phyloP scores from a whole-genome alignment of 306 rosid genomes.

The Cajanus cajan region DNA sequence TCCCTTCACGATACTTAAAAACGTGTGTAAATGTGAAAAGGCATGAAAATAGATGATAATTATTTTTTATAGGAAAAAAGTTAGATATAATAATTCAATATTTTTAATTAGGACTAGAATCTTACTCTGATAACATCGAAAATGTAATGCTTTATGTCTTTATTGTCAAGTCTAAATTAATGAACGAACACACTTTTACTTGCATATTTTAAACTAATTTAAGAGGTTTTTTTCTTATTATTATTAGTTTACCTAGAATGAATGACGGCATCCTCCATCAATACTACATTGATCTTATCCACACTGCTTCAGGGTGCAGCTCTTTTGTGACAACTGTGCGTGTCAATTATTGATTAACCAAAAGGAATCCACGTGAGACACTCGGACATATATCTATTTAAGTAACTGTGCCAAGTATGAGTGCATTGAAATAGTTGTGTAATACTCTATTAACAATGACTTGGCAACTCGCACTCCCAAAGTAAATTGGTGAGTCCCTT shows the following conservation, averaged over 20 bases:
- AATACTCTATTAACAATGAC: conserved; percentile 15
- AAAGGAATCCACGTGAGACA: not conserved
- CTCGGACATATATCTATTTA: not conserved
- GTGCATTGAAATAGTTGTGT: not conserved
- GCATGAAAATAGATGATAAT: not conserved
- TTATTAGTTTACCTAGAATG: not conserved
- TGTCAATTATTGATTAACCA: conserved; percentile 16
- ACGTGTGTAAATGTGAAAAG: no score
- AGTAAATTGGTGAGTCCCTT: not conserved
- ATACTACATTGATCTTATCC: conserved; percentile 25
- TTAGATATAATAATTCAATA: not conserved
- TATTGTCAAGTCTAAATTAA: not conserved
- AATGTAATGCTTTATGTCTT: not conserved
- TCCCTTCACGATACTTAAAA: no score
- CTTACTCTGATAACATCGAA: not conserved
- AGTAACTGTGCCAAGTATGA: not conserved
- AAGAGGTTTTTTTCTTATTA: not conserved
- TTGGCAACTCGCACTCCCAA: not conserved
- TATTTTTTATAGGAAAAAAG: not conserved
- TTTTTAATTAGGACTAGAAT: not conserved
- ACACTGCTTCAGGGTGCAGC: not conserved
- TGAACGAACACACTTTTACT: not conserved
- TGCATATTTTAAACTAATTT: not conserved
- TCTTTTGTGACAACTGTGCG: conserved; percentile 5
- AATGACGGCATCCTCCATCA: conserved; percentile 23